Base-by-base conservation (phyloP, 768 basidiomycete genomes). In the Tubosaeta sp. region DNA sequence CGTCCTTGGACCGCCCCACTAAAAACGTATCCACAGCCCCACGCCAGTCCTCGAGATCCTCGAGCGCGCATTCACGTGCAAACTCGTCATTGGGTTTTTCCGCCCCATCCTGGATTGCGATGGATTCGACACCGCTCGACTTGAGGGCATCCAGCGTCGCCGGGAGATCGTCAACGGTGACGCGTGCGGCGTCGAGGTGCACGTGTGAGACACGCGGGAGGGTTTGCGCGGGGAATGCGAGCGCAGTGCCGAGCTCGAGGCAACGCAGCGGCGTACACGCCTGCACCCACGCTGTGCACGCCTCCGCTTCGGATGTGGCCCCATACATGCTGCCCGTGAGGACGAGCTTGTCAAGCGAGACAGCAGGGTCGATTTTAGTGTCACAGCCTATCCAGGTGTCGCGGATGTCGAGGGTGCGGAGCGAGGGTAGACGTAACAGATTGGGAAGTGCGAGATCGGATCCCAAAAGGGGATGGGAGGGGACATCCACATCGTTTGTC, bases 341-440 rank as follows among this genome's bases (percentile, higher is more conserved):
- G 0, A 66, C 52, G 29, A 68, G 55, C 11, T 45, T 59, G 11
- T 70, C 47, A 5, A 68, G 10, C 5, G 59, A 41, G 0, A 50
- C 27, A 0, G 51, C 16, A 10, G 56, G 34, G 13, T 58, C 61
- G 43, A 66, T 49, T 27, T 58, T 56, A 27, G 65, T 46, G 50
- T 68, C 67, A 31, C 66, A 65, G 14, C 85, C 85, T 51, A 89
- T 76, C 68, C 87, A 86, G 0, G 85, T 86, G 62, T 87, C 85
- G 51, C 77, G 78, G 59, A 89, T 80, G 39, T 75, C 75, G 57
- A 89, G 82, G 56, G 76, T 77, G 27, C 73, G 76, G 35, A 89
- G 80, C 42, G 79, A 73, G 7, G 83, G 77, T 43, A 89, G 75
- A 57, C 77, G 76, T 45, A 89, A 76, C 48, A 89, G 79, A 12